Evolutionary conservation across 2,329 filamentous ascomycete species (phyloP).

Genomic region (Xylaria sp.): DNA sequence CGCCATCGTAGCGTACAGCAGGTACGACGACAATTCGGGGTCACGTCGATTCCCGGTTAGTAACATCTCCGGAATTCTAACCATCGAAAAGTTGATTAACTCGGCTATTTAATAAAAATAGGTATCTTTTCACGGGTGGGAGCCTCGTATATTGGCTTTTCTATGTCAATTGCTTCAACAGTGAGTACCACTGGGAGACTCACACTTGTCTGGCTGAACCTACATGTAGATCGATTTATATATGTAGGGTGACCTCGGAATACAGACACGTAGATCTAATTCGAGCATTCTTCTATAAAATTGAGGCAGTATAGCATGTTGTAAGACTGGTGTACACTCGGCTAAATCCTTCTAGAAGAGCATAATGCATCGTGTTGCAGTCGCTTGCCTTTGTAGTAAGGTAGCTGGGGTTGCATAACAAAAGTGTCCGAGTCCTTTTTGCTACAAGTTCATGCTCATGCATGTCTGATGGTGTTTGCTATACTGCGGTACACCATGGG

Average conservation of each 20-base stretch:
- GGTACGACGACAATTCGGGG: no score
- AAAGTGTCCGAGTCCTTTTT: background rate
- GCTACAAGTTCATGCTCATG: conserved; percentile 23
- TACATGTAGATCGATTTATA: background rate
- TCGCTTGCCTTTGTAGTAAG: conserved; percentile 5
- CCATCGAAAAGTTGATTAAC: no score
- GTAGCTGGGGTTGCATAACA: conserved; percentile 7
- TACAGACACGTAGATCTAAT: background rate
- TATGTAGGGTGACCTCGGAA: background rate
- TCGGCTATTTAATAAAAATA: no score
- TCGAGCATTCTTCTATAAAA: background rate
- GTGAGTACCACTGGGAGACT: background rate
- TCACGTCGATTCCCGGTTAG: conserved; percentile 4
- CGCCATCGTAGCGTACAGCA: background rate
- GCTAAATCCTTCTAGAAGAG: conserved; percentile 21
- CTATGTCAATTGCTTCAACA: background rate
- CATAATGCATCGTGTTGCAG: conserved; percentile 3
- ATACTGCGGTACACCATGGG: background rate
- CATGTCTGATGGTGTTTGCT: conserved; percentile 9
- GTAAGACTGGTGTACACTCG: background rate
- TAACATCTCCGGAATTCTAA: background rate
- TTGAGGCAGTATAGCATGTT: background rate
- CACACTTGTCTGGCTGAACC: background rate
- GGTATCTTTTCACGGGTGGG: background rate
- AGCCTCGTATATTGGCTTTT: background rate